Percentiles rank a stretch among this genome's conserved stretches.
phyloP scores from a whole-genome alignment of 441 rosid genomes.

The Gossypium lobatum region DNA sequence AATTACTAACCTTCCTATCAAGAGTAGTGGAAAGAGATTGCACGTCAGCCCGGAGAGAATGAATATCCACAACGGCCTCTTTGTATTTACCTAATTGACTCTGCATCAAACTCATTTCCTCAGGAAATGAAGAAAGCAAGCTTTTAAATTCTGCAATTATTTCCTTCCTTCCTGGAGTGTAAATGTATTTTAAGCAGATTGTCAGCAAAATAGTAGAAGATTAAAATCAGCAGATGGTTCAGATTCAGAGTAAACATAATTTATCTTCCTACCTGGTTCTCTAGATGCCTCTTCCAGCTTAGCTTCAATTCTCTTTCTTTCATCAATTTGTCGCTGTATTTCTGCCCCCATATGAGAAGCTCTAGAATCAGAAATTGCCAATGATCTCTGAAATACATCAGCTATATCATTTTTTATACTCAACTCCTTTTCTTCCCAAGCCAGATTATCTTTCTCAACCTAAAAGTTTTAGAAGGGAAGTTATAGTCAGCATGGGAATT shows the following conservation, averaged over 20 bases:
- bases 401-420: conserved; percentile 61
- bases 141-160: conserved; percentile 80
- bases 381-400: conserved; percentile 73
- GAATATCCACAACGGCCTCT: conserved; percentile 72
- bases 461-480: conserved; percentile 28
- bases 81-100: conserved; percentile 64
- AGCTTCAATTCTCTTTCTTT: conserved; percentile 46
- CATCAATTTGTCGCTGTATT: conserved; percentile 65
- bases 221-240: background rate
- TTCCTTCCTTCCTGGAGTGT: conserved; percentile 78
- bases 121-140: conserved; percentile 82
- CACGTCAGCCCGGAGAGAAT: conserved; percentile 76
- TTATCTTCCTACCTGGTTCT: conserved; percentile 59
- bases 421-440: conserved; percentile 86
- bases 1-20: conserved; percentile 63
- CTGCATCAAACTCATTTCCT: conserved; percentile 85
- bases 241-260: conserved; percentile 21
- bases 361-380: conserved; percentile 64
- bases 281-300: conserved; percentile 61
- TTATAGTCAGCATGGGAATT: conserved; percentile 30
- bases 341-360: conserved; percentile 52
- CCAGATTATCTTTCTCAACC: conserved; percentile 84
- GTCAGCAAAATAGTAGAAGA: conserved; percentile 2
- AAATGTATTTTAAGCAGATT: conserved; percentile 27
- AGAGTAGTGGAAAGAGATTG: conserved; percentile 67